Base-by-base conservation (phyloP, 164 flowering plant species). In the Stephania yunnanensis region DNA sequence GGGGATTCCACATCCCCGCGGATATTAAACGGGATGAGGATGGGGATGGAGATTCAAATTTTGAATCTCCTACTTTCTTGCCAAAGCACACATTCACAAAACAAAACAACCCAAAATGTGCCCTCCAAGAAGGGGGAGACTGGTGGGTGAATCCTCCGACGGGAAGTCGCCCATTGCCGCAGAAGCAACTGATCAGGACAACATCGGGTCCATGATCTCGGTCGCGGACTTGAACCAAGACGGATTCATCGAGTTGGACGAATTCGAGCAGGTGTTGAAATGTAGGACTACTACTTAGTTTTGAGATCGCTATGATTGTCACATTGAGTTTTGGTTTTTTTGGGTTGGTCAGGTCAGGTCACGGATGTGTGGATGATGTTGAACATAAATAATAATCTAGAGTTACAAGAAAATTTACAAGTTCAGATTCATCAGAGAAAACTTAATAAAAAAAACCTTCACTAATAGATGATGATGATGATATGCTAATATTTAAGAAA, bases 171-270 rank as follows among this genome's bases (percentile, higher is more conserved):
- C 25, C 8, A 53, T 70, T 64, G 30, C 76, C 20, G 53, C 75
- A 9, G 29, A 42, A 1, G 77, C 78, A 10, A 84, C 75, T 12
- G 96, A 90, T 25, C 25, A 25, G 0, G 93, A 87, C 4, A 81
- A 82, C 10, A 92, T 93, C 44, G 87, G 85, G 25, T 63, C 92
- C 46, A 93, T 95, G 99, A 95, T 95, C 2, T 75, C 86, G 2
- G 83, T 81, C 46, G 98, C 99, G 1, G 99, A 93, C 46, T 75
- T 75, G 7, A 86, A 95, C 85, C 80, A 79, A 25, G 82, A 90
- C 64, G 98, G 97, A 13, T 90, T 81, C 83, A 93, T 95, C 3
- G 92, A 88, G 80, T 89, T 84, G 80, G 92, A 90, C 0, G 99
- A 95, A 79, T 93, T 95, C 69, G 93, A 92, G 80, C 74, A 78